phyloP scores from a whole-genome alignment of 768 basidiomycete species.

The Coprinopsis sp. region DNA sequence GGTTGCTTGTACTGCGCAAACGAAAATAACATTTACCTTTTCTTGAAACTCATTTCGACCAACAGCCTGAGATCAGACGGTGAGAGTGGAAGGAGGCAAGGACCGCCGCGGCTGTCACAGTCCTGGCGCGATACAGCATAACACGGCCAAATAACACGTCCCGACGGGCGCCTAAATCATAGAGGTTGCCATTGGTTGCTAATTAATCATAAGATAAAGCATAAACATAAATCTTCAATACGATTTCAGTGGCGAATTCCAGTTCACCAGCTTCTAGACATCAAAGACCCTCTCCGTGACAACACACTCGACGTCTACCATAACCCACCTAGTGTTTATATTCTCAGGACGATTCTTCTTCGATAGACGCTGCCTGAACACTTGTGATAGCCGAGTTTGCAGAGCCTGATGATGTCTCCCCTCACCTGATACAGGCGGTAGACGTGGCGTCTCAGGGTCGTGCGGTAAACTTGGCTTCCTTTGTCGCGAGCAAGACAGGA shows the following conservation, averaged over 20 bases:
- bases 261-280: too few species aligned
- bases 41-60: slow-evolving; percentile 48
- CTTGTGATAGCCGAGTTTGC: slow-evolving; percentile 3
- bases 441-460: too few species aligned
- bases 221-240: too few species aligned
- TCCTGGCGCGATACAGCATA: slow-evolving; percentile 20
- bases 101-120: slow-evolving; percentile 22
- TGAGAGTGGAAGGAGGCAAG: slow-evolving; percentile 28
- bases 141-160: slow-evolving; percentile 13
- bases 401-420: neutral
- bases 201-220: neutral
- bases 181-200: neutral
- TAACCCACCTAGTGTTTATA: slow-evolving; percentile 6
- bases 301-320: slow-evolving; percentile 5
- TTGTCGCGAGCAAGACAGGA: too few species aligned
- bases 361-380: slow-evolving; percentile 4
- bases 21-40: slow-evolving; percentile 51
- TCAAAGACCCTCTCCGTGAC: neutral
- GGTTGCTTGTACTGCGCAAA: too few species aligned
- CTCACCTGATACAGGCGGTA: neutral
- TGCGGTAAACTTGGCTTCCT: too few species aligned
- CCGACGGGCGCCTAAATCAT: neutral
- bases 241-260: too few species aligned
- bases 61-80: neutral
- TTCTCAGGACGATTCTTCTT: neutral